phyloP scores from a whole-genome alignment of 2,329 filamentous ascomycete species.

The Trichoderma arundinaceum region DNA sequence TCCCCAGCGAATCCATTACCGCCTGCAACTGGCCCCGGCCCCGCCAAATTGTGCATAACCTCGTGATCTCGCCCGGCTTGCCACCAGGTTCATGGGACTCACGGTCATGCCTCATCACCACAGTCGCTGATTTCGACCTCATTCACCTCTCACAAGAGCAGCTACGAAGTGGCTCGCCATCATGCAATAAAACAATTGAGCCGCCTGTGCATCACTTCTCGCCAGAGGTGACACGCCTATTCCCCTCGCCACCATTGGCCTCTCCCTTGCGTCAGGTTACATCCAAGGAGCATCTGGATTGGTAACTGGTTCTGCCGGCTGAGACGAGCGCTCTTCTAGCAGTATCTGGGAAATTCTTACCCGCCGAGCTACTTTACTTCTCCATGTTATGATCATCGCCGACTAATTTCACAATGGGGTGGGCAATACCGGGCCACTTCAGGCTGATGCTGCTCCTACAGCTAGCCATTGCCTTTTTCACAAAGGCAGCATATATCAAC shows the following conservation, averaged over 20 bases:
- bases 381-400: constrained; percentile 23
- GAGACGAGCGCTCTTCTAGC: constrained; percentile 9
- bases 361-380: not conserved
- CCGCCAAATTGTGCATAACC: constrained; percentile 29
- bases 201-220: not conserved
- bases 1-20: constrained; percentile 3
- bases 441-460: constrained; percentile 21
- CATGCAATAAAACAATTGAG: not conserved
- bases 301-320: not conserved
- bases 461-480: constrained; percentile 8
- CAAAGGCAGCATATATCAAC: constrained; percentile 15
- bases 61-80: constrained; percentile 29
- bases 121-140: not conserved
- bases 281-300: constrained; percentile 6
- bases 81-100: constrained; percentile 26
- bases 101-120: not conserved
- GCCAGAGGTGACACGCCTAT: constrained; percentile 10
- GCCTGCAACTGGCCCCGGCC: constrained; percentile 14
- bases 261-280: constrained; percentile 14
- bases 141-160: not conserved
- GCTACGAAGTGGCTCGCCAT: not conserved
- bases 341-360: not conserved
- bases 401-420: constrained; percentile 19
- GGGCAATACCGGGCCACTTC: constrained; percentile 17
- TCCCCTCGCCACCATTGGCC: not conserved